Evolutionary conservation across 305 asterid species (phyloP).

Genomic region (Fraxinus ornus): DNA sequence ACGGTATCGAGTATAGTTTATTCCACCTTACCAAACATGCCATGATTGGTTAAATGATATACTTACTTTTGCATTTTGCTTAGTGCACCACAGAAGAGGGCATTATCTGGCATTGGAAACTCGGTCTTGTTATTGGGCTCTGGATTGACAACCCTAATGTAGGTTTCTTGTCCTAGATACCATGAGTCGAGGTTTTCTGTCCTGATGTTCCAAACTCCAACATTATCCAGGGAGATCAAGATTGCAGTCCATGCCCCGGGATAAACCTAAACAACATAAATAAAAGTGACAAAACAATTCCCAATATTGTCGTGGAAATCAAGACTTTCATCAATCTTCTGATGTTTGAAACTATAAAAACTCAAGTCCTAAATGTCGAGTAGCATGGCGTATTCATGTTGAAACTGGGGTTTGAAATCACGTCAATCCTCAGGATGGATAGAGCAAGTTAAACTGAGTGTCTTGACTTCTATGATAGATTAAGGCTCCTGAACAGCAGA

Average conservation of each 20-base stretch:
- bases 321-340: background rate
- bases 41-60: background rate
- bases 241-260: slow-evolving; percentile 97
- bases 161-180: slow-evolving; percentile 97
- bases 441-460: background rate
- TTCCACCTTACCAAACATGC: background rate
- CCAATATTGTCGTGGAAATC: background rate
- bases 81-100: slow-evolving; percentile 82
- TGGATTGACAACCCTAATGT: slow-evolving; percentile 67
- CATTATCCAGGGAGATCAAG: slow-evolving; percentile 80
- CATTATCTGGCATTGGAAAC: slow-evolving; percentile 81
- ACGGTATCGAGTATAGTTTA: background rate
- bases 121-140: slow-evolving; percentile 89
- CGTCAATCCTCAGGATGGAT: background rate
- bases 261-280: slow-evolving; percentile 54
- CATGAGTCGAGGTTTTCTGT: slow-evolving; percentile 94
- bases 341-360: background rate
- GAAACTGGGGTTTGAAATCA: background rate
- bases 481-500: background rate
- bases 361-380: background rate
- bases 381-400: background rate
- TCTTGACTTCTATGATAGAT: background rate
- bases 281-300: background rate
- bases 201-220: slow-evolving; percentile 92
- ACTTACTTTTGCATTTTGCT: slow-evolving; percentile 65